Base-by-base conservation (phyloP, 768 basidiomycete genomes). In the Auricularia sp. region DNA sequence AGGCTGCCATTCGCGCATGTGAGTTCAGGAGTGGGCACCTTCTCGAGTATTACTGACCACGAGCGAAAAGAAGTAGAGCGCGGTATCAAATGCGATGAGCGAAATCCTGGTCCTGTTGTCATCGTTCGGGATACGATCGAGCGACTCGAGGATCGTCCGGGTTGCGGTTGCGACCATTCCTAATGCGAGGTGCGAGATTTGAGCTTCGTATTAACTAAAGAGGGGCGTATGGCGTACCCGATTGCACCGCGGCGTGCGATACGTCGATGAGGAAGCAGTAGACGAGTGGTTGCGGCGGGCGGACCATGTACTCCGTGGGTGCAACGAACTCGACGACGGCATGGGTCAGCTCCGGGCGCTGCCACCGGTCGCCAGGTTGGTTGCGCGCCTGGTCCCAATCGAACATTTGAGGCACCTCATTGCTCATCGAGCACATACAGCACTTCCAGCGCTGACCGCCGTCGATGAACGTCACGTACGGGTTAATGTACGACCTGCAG, bases 101-200 rank as follows among this genome's bases (percentile, higher is more conserved):
- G 92, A 88, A 61, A 98, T 82, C 77, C 96, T 97, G 61, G 94
- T 97, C 67, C 97, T 82, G 65, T 86, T 83, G 70, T 97, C 95
- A 65, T 92, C 93, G 75, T 99, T 95, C 16, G 97, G 97, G 67
- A 99, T 87, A 63, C 94, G 88, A 69, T 96, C 95, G 66, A 99
- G 80, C 70, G 88, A 95, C 76, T 98, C 97, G 61, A 98, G 82
- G 69, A 99, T 93, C 1, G 97, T 96, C 54, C 96, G 86, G 5
- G 94, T 97, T 21, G 97, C 97, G 66, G 95, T 98, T 14, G 97
- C 97, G 61, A 98, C 93, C 96, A 99, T 98, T 56, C 95, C 94
- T 90, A 42, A 42, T 29, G 29, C 29, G 29, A 29, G 29, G 66
- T 51, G 54, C 36, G 37, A n/a, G 10, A 16, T 24, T 36, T 7